These are phyloP conservation scores for Pythium rishiriense DNA, from an alignment of 352 stramenopile genomes.

Conservation along the genomic window DNA sequence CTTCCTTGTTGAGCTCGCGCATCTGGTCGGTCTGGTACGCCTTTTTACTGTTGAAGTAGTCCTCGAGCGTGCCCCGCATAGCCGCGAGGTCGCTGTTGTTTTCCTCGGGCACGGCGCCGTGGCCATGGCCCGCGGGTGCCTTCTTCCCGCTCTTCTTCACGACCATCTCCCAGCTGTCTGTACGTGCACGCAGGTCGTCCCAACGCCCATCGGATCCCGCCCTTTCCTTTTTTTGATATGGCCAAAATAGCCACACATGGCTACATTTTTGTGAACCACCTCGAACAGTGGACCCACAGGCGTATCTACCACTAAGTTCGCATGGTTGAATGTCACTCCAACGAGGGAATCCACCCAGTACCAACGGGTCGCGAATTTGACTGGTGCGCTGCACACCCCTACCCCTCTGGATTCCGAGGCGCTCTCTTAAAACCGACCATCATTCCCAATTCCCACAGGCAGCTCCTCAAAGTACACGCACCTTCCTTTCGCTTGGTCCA, in stretches of 20 bases:
- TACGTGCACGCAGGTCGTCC: no score
- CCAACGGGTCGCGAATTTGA: conserved; percentile 6
- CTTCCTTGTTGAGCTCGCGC: conserved; percentile 32
- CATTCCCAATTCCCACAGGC: background rate
- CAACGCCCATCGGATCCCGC: no score
- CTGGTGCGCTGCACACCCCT: conserved; percentile 6
- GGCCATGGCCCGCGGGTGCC: background rate
- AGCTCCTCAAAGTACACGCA: no score
- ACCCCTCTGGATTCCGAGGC: background rate
- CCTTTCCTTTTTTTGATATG: background rate
- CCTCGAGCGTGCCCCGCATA: conserved; percentile 36
- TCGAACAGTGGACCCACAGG: no score
- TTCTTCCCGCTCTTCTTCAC: conserved; percentile 41
- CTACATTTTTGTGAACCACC: no score
- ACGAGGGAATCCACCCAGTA: background rate
- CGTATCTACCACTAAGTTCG: no score
- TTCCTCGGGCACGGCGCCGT: conserved; percentile 12
- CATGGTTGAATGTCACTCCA: conserved; percentile 9
- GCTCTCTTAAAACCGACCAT: background rate
- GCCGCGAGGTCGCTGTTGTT: conserved; percentile 29
- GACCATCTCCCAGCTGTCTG: conserved; percentile 5
- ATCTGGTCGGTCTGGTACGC: conserved; percentile 31
- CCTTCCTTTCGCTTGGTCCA: no score
- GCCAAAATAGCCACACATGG: conserved; percentile 17
- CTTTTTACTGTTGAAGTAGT: conserved; percentile 45